Conservation (phyloP, 306 rosid genomes). For the Cucumis hystrix region DNA sequence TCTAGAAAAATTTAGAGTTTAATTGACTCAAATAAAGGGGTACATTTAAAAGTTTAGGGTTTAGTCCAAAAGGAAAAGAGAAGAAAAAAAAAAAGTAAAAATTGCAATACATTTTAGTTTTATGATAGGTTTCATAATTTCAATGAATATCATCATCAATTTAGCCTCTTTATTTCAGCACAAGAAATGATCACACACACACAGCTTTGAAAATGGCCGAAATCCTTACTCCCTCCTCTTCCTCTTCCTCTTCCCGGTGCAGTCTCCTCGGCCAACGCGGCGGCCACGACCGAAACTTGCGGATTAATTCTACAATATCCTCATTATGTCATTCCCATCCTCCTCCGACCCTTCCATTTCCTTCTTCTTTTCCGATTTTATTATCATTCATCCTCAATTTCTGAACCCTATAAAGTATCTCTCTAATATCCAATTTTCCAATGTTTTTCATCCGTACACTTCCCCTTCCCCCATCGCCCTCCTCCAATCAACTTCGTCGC, state of each 20-base stretch:
- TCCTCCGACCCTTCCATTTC: not conserved
- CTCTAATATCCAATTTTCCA: not conserved
- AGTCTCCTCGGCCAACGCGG: not conserved
- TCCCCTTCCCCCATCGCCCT: not conserved
- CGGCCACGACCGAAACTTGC: not conserved
- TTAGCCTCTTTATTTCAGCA: too few species aligned
- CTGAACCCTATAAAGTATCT: not conserved
- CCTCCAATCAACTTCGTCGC: not conserved
- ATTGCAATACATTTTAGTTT: too few species aligned
- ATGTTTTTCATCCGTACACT: not conserved
- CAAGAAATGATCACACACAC: not conserved
- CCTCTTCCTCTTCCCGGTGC: not conserved
- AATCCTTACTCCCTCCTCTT: not conserved
- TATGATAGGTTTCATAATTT: too few species aligned
- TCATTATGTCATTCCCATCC: not conserved
- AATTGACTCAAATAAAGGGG: too few species aligned
- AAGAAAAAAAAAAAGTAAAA: too few species aligned
- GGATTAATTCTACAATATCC: not conserved
- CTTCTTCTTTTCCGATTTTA: not conserved
- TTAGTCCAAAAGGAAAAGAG: too few species aligned
- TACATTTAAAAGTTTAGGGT: too few species aligned
- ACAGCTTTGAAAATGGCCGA: not conserved
- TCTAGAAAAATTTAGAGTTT: too few species aligned
- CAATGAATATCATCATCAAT: too few species aligned
- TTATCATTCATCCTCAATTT: not conserved